A percentile compares a stretch with the other conserved stretches of the same genome.
Conservation (phyloP, 495 filamentous ascomycete species). For the Xeromyces bisporus region DNA sequence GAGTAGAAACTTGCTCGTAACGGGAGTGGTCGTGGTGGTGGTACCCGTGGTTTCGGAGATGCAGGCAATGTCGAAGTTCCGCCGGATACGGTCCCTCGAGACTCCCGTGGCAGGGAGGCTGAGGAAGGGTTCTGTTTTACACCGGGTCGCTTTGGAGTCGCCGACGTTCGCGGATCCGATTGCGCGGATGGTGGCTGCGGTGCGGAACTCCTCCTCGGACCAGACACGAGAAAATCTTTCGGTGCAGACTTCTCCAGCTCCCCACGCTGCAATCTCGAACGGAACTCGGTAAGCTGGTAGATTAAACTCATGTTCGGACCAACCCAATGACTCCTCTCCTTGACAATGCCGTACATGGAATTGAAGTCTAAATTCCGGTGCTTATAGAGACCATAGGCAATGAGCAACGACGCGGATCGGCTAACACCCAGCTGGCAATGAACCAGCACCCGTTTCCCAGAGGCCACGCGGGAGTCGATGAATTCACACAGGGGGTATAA, state of each 20-base stretch:
- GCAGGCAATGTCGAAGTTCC: constrained; percentile 12
- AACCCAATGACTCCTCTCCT: constrained; percentile 83
- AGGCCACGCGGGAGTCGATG: constrained; percentile 60
- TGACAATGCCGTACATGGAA: constrained; percentile 81
- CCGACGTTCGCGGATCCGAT: neutral
- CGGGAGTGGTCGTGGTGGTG: constrained; percentile 26
- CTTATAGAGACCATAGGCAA: constrained; percentile 90
- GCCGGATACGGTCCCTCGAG: constrained; percentile 1
- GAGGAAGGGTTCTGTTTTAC: neutral
- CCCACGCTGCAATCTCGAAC: constrained; percentile 25
- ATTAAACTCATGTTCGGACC: constrained; percentile 97
- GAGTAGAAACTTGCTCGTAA: constrained; percentile 26
- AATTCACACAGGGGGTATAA: constrained; percentile 68
- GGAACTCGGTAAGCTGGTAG: constrained; percentile 89
- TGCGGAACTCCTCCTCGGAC: constrained; percentile 17
- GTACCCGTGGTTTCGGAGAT: constrained; percentile 21
- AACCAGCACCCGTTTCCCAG: constrained; percentile 75
- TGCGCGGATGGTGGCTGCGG: constrained; percentile 11
- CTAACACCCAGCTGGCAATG: constrained; percentile 96
- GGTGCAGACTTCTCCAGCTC: constrained; percentile 22
- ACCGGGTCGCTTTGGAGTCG: neutral
- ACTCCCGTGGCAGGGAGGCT: no score
- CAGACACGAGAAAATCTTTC: constrained; percentile 19
- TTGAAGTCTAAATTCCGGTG: constrained; percentile 77
- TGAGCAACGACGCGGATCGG: constrained; percentile 88